Evolutionary conservation across 2,329 filamentous ascomycete genomes (phyloP), one percentile per base, ranked within the genome.

Genomic region (Lachnellula willkommii): DNA sequence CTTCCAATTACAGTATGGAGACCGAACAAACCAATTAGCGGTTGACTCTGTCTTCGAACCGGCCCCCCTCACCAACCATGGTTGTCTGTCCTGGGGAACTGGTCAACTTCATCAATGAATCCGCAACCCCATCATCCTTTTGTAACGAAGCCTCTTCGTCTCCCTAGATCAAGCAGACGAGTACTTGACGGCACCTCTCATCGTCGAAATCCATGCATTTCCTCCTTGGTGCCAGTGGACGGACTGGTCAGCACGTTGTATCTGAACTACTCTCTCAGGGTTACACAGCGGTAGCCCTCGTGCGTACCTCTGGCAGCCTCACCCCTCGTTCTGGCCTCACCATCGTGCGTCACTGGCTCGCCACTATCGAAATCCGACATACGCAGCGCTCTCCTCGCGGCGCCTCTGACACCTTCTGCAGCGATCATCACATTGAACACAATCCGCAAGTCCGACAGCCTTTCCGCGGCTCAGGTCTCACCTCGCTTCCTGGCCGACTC

Each of bases 171-270:
- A 56, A 57, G 36, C 54, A 61, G 52, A 58, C 54, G 50, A 63
- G 39, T 58, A 59, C 48, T 60, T 39, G 52, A 59, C 20, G 37
- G 37, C 52, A 61, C 54, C 54, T 64, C 52, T 60, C 53, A 63
- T 58, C 49, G 14, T 56, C 54, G 43, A 56, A 55, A 50, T 43
- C 42, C 46, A 73, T 74, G 71, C 69, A 73, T 56, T 69, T 77
- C 47, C 69, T 76, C 14, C 67, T 77, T n/a, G 75, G 74, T 51
- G 71, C 72, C 50, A 75, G 68, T 58, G 74, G 75, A 36, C 73
- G 74, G 14, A 75, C 72, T 3, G 75, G 75, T 65, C 66, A 71
- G 56, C 70, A 73, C 11, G 72, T 76, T 32, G 66, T 77, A 17
- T 65, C 67, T 17, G 69, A 75, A 57, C 52, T 75, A 4, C 67